Evolutionary conservation across 352 stramenopile genomes (phyloP), one percentile per base, ranked within the genome.

Genomic region (Sclerospora graminicola): DNA sequence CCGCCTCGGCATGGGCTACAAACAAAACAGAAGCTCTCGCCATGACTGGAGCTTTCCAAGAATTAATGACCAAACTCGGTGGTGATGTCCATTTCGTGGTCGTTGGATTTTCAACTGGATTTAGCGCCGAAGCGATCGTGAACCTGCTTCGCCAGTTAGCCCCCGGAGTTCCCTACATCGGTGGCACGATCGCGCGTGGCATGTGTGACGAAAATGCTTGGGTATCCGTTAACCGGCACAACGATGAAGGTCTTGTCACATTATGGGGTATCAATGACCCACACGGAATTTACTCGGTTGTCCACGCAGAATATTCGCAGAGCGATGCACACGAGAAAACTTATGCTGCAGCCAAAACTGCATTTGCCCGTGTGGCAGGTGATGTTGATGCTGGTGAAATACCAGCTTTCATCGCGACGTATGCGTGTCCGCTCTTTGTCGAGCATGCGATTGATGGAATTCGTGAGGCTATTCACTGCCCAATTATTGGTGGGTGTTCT

Each of bases 121-220:
- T 89, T 46, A 76, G 79, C 14, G 78, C 77, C 1, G 72, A 85
- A 43, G 48, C 81, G 5, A 75, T 93, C 27, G 63, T 90, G 9
- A 80, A 70, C 14, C 36, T 86, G 28, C 55, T 93, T 1, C 71
- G 80, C 0, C 71, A 93, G 30, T 48, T 88, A 15, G 81, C 81
- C 0, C 81, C 81, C 18, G 78, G 76, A 0, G 75, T 93, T 6
- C 78, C 81, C 1, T 93, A 87, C 45, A 88, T 93, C 36, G 81
- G 81, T 15, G 81, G 81, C 11, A 89, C 79, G 15, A 89, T 89
- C 19, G 81, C 77, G 6, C 74, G 81, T 29, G 80, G 77, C 3
- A 88, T 89, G 60, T 93, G 81, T 50, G 79, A 93, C 30, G 78
- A 93, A 43, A 84, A 87, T 37, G 81, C 81, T 19, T 93, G 81